These are phyloP conservation scores for Blastocystis sp. DNA, from an alignment of 352 stramenopile genomes.

Conservation along the genomic window DNA sequence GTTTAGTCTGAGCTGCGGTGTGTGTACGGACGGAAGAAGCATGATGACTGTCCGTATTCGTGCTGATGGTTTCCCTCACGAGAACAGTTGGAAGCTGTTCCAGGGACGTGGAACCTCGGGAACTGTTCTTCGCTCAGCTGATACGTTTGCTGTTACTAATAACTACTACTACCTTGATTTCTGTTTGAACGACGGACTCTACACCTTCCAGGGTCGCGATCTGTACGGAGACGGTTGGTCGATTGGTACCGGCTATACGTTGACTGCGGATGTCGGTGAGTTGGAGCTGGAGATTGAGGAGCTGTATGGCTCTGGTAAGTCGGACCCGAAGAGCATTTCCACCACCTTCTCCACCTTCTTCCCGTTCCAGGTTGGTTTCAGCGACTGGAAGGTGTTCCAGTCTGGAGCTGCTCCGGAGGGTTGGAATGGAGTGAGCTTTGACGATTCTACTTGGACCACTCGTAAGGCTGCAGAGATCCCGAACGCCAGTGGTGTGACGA, in stretches of 20 bases:
- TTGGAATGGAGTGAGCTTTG: neutral
- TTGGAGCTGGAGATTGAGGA: neutral
- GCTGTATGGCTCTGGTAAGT: neutral
- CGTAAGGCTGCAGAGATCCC: neutral
- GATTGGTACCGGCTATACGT: neutral
- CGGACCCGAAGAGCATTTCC: neutral
- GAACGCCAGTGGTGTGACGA: neutral
- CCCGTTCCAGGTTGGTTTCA: slow-evolving; percentile 5
- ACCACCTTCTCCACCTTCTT: slow-evolving; percentile 16
- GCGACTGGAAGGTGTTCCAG: neutral
- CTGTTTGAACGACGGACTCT: neutral
- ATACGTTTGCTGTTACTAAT: neutral
- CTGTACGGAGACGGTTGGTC: neutral
- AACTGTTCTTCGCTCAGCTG: neutral
- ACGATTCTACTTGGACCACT: neutral
- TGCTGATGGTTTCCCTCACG: neutral
- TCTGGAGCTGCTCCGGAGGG: neutral
- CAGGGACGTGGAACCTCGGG: neutral
- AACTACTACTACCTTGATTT: neutral
- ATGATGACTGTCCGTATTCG: neutral
- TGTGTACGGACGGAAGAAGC: neutral
- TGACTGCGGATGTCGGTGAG: neutral
- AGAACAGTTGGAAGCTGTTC: slow-evolving; percentile 1
- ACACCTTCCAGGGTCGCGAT: neutral
- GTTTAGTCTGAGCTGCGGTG: neutral